These are phyloP conservation scores for Capsicum pubescens DNA, from an alignment of 257 asterid genomes.

Conservation along the genomic window DNA sequence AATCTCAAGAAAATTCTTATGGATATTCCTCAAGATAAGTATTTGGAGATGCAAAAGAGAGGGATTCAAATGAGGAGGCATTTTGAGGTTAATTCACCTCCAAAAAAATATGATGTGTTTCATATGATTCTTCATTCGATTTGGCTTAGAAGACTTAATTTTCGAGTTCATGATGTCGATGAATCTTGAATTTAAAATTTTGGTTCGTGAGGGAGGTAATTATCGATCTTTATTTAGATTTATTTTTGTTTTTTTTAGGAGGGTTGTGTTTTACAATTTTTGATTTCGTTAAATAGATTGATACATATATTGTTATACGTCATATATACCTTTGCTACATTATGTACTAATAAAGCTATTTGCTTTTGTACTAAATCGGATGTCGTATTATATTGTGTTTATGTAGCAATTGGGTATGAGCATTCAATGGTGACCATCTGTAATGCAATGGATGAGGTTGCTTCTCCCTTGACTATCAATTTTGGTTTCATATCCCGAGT, in stretches of 20 bases:
- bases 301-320: background rate
- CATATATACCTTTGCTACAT: background rate
- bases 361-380: background rate
- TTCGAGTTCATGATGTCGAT: conserved; percentile 27
- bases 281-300: background rate
- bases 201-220: background rate
- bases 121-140: conserved; percentile 63
- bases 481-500: too few species aligned
- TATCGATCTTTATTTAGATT: background rate
- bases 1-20: conserved; percentile 60
- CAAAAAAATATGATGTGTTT: conserved; percentile 52
- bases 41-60: conserved; percentile 55
- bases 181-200: background rate
- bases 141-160: conserved; percentile 55
- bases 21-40: conserved; percentile 50
- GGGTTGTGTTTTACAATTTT: background rate
- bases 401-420: accelerated
- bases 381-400: background rate
- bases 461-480: too few species aligned
- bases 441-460: too few species aligned
- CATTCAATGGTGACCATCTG: background rate
- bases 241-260: background rate
- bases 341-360: background rate
- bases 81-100: conserved; percentile 53
- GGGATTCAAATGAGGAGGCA: conserved; percentile 50